Conservation (phyloP, 2,329 filamentous ascomycete genomes). For the Sclerotinia spermophila region DNA sequence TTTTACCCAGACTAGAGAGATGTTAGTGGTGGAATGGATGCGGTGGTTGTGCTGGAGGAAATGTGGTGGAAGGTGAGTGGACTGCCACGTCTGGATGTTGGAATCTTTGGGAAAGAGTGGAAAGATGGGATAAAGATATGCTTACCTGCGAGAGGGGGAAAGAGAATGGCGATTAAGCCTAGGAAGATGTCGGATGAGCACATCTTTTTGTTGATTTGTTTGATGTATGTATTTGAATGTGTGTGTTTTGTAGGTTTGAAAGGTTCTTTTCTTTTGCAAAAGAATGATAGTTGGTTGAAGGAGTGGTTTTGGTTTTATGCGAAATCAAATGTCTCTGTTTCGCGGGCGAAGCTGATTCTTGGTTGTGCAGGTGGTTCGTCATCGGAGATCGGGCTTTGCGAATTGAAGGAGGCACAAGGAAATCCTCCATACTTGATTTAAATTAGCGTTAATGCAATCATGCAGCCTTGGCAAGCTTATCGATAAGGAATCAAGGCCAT, state of each 20-base stretch:
- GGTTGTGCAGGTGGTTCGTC: slow-evolving; percentile 11
- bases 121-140: slow-evolving; percentile 24
- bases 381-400: slow-evolving; percentile 5
- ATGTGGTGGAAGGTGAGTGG: neutral
- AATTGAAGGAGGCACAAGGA: slow-evolving; percentile 11
- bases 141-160: slow-evolving; percentile 63
- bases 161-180: slow-evolving; percentile 60
- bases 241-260: neutral
- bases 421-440: neutral
- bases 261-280: neutral
- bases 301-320: neutral
- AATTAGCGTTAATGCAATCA: neutral
- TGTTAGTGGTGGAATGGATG: neutral
- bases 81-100: neutral
- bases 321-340: slow-evolving; percentile 9
- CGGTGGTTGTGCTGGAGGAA: neutral
- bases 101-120: neutral
- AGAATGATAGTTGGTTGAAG: neutral
- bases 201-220: slow-evolving; percentile 45
- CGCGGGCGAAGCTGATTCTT: slow-evolving; percentile 5
- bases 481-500: neutral
- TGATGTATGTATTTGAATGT: neutral
- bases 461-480: neutral
- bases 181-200: slow-evolving; percentile 61
- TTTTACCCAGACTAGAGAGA: slow-evolving; percentile 85